Percentiles rank a stretch among this genome's conserved stretches.
phyloP scores from a whole-genome alignment of 2,329 filamentous ascomycete species.

The Atkinsonella hypoxylon region DNA sequence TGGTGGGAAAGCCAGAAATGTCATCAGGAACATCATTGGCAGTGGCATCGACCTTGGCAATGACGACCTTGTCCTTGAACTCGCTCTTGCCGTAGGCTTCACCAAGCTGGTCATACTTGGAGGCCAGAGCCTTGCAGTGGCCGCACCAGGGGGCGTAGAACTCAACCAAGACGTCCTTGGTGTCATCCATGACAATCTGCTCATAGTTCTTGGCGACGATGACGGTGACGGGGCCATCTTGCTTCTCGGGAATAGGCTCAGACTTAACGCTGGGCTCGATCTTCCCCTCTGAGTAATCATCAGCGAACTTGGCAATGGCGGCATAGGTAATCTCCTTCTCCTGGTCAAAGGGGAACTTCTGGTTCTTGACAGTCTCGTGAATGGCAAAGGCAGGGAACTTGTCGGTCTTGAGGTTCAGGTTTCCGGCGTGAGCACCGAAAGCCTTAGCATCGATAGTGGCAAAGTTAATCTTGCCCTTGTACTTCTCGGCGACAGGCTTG shows the following conservation, averaged over 20 bases:
- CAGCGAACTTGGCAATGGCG: constrained; percentile 68
- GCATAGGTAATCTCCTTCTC: constrained; percentile 62
- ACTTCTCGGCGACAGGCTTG: constrained; percentile 79
- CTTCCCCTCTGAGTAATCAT: constrained; percentile 77
- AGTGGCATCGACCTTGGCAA: constrained; percentile 97
- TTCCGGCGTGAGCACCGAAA: constrained; percentile 88
- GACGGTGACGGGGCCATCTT: constrained; percentile 78
- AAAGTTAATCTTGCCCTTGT: constrained; percentile 93
- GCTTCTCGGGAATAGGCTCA: constrained; percentile 85
- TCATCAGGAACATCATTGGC: constrained; percentile 93
- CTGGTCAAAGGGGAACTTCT: constrained; percentile 92
- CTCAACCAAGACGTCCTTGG: constrained; percentile 94
- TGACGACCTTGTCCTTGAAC: constrained; percentile 71
- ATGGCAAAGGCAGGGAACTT: constrained; percentile 97
- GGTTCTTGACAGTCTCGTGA: constrained; percentile 88
- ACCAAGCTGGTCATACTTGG: constrained; percentile 90
- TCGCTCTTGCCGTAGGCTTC: constrained; percentile 64
- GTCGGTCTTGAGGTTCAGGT: constrained; percentile 93
- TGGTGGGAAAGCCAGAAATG: constrained; percentile 95
- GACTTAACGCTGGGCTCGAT: constrained; percentile 96
- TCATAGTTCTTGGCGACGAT: constrained; percentile 93
- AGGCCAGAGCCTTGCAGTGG: constrained; percentile 97
- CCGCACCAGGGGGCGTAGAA: constrained; percentile 99
- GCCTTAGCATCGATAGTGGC: constrained; percentile 91
- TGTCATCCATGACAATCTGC: constrained; percentile 78